Evolutionary conservation across 2,329 filamentous ascomycete genomes (phyloP).

Genomic region (Dothideomycetes sp.): DNA sequence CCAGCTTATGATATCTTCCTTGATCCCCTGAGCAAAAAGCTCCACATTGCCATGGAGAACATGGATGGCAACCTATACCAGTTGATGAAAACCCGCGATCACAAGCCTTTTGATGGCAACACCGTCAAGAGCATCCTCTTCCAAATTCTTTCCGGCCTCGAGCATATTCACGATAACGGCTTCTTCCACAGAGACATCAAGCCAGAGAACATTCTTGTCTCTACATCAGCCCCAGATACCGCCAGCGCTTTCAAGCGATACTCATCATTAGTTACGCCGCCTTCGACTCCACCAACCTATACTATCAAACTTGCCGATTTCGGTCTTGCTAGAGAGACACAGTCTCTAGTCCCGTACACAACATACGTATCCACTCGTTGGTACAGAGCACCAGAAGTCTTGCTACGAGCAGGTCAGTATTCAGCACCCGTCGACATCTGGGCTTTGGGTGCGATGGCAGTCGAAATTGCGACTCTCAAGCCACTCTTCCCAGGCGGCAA

Average conservation of each 20-base stretch:
- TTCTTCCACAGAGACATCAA: slow-evolving; percentile 99
- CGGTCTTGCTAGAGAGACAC: slow-evolving; percentile 90
- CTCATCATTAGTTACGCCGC: slow-evolving; percentile 84
- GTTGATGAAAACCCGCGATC: slow-evolving; percentile 94
- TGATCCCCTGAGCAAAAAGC: slow-evolving; percentile 87
- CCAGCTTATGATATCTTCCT: slow-evolving; percentile 96
- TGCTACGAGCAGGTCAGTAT: slow-evolving; percentile 89
- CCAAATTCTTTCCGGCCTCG: slow-evolving; percentile 90
- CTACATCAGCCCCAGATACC: slow-evolving; percentile 75
- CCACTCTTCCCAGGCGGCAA: slow-evolving; percentile 95
- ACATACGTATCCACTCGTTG: slow-evolving; percentile 97
- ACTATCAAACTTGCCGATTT: slow-evolving; percentile 99
- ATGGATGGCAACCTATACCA: slow-evolving; percentile 99
- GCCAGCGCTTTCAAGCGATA: slow-evolving; percentile 83
- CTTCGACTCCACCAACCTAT: slow-evolving; percentile 85
- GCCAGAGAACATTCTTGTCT: slow-evolving; percentile 96
- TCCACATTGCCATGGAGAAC: slow-evolving; percentile 98
- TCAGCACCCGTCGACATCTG: slow-evolving; percentile 97
- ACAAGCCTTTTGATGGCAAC: slow-evolving; percentile 79
- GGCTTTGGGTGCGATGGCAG: slow-evolving; percentile 97
- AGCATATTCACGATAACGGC: slow-evolving; percentile 92
- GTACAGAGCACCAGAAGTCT: slow-evolving; percentile 88
- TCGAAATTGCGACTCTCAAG: slow-evolving; percentile 93
- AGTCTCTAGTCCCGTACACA: slow-evolving; percentile 92
- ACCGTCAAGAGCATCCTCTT: slow-evolving; percentile 97